Base-by-base conservation (phyloP, 208 protist species). In the Acanthamoeba sp. region DNA sequence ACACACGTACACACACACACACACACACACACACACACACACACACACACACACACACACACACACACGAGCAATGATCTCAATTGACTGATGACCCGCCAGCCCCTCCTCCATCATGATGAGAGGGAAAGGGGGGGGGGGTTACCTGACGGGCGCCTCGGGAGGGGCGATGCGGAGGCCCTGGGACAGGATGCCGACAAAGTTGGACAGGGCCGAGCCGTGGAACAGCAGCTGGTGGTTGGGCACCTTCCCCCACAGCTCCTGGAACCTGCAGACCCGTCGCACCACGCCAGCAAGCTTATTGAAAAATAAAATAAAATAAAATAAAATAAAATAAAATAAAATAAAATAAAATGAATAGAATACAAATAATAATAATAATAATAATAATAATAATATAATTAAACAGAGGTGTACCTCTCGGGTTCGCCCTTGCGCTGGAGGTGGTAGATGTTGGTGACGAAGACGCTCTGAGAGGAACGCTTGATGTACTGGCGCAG, bases 101-200 rank as follows among this genome's bases (percentile, higher is more conserved):
- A n/a, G n/a, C n/a, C n/a, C n/a, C n/a, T n/a, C n/a, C n/a, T n/a
- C n/a, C n/a, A n/a, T 10, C 55, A 59, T 59, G 3, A 20, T 2
- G 45, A 57, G 80, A 57, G n/a, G 10, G 42, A 42, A 18, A 24
- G 12, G 16, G n/a, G n/a, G n/a, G n/a, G n/a, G n/a, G 64, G 55
- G 20, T 4, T 59, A 59, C 55, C 96, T 93, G 97, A 40, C 95
- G 96, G 95, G 95, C 32, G 95, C 95, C 55, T 96, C 94, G 16
- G 95, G 95, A 20, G 96, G 96, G 0, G 96, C 96, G 57, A 97
- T 97, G 27, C 95, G 57, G n/a, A 97, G 95, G 27, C 96, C 96
- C 55, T 95, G 55, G 93, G 76, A 95, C 3, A 94, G 82, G 27
- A 89, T 91, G 50, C 38, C n/a, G 1, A 92, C 87, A 73, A 73